phyloP scores from a whole-genome alignment of 2,329 filamentous ascomycete genomes.

The Scedosporium dehoogii region DNA sequence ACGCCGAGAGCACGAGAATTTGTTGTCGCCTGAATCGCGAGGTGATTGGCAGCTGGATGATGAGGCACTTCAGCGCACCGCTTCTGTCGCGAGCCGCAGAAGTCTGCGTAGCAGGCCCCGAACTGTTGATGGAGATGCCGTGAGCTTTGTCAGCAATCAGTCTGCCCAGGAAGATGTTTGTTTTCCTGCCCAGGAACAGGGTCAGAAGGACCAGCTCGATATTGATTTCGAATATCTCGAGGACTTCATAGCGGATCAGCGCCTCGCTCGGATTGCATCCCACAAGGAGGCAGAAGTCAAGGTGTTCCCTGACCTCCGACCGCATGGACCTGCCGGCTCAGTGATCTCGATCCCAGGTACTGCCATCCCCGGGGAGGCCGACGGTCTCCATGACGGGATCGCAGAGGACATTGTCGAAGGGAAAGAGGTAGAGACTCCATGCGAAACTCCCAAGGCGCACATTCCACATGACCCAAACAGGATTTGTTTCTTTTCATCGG shows the following conservation, averaged over 20 bases:
- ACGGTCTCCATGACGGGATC: slow-evolving; percentile 35
- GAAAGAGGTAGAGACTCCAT: slow-evolving; percentile 17
- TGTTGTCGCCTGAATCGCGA: slow-evolving; percentile 34
- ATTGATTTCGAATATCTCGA: slow-evolving; percentile 93
- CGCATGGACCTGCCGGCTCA: slow-evolving; percentile 14
- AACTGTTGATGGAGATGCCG: slow-evolving; percentile 51
- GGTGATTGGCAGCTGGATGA: slow-evolving; percentile 23
- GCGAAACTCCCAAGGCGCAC: slow-evolving; percentile 14
- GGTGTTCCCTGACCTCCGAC: slow-evolving; percentile 53
- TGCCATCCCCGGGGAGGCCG: slow-evolving; percentile 47
- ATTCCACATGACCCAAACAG: slow-evolving; percentile 56
- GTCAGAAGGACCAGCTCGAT: slow-evolving; percentile 60
- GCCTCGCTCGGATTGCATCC: slow-evolving; percentile 37
- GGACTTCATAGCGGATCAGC: slow-evolving; percentile 66
- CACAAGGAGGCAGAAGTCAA: slow-evolving; percentile 37
- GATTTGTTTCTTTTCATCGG: slow-evolving; percentile 95
- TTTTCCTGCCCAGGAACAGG: slow-evolving; percentile 67
- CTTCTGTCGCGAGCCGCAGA: slow-evolving; percentile 58
- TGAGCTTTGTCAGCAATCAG: slow-evolving; percentile 53
- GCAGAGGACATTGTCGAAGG: slow-evolving; percentile 23
- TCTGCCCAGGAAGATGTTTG: slow-evolving; percentile 82
- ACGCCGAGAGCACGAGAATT: slow-evolving; percentile 67
- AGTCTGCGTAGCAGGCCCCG: slow-evolving; percentile 48
- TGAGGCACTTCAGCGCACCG: slow-evolving; percentile 56
- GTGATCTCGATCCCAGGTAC: slow-evolving; percentile 13